phyloP scores from a whole-genome alignment of 352 stramenopile genomes.

The Elongisporangium anandrum region DNA sequence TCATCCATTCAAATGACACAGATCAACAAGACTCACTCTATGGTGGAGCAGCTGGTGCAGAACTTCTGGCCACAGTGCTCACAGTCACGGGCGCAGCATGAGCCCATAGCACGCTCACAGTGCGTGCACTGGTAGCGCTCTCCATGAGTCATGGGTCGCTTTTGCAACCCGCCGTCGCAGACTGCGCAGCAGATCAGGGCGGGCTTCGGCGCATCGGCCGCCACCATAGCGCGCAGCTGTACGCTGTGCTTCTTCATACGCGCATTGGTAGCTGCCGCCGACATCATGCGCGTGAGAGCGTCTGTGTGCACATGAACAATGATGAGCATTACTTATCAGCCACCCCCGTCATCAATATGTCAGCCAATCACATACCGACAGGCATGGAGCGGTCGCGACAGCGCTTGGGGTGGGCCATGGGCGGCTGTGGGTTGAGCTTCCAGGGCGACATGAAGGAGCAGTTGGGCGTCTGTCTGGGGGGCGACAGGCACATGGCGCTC shows the following conservation, averaged over 20 bases:
- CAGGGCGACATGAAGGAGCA: slow-evolving; percentile 48
- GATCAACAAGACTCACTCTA: slow-evolving; percentile 43
- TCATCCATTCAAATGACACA: neutral
- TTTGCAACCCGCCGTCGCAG: slow-evolving; percentile 21
- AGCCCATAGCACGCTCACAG: slow-evolving; percentile 54
- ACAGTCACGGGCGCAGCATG: slow-evolving; percentile 62
- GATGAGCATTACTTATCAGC: slow-evolving; percentile 1
- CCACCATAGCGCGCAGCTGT: slow-evolving; percentile 20
- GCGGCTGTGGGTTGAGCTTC: slow-evolving; percentile 25
- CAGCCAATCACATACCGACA: slow-evolving; percentile 34
- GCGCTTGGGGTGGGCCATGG: slow-evolving; percentile 36
- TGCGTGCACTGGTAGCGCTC: slow-evolving; percentile 42
- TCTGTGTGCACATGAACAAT: slow-evolving; percentile 22
- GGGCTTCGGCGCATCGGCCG: neutral
- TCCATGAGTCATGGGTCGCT: slow-evolving; percentile 7
- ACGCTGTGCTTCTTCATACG: slow-evolving; percentile 66
- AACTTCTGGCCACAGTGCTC: slow-evolving; percentile 47
- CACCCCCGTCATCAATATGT: slow-evolving; percentile 1
- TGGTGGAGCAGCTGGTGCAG: slow-evolving; percentile 78
- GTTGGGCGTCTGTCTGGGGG: slow-evolving; percentile 6
- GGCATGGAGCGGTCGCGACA: slow-evolving; percentile 63
- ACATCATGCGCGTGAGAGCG: slow-evolving; percentile 75
- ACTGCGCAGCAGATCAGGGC: slow-evolving; percentile 24
- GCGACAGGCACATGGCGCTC: slow-evolving; percentile 15
- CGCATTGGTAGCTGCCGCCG: slow-evolving; percentile 56